Evolutionary conservation across 2,329 filamentous ascomycete genomes (phyloP), one percentile per base, ranked within the genome.

Genomic region (Coleophoma cylindrospora): DNA sequence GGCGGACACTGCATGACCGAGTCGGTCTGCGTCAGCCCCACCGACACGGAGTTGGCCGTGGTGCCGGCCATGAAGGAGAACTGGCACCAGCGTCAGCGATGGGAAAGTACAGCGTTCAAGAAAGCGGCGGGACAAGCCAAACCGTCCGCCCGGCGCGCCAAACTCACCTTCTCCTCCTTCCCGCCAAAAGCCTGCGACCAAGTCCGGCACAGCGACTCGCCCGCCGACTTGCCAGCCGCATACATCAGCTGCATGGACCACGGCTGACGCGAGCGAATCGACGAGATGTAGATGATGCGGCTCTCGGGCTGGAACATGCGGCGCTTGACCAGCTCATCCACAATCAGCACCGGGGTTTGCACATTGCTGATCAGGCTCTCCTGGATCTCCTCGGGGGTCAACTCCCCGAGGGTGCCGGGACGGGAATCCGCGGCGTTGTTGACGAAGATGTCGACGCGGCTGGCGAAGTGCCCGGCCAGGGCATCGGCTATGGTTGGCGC

Each of bases 161-260:
- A 21, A 51, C 44, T 47, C 32, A 54, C 54, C 53, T 56, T 58
- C 7, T 66, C 62, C 2, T 68, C 66, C 11, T 61, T 67, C 1
- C 66, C 66, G 1, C 66, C 65, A 50, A 69, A 67, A 0, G 66
- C 62, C 15, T 67, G 61, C 5, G 65, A 60, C 66, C 66, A 70
- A 7, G 64, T 65, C n/a, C 66, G 58, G n/a, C 64, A 67, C 4
- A 69, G 48, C 0, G 65, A 66, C 38, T 69, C 67, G 0, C 66
- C 63, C 0, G 66, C 67, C 0, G 66, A 66, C 47, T 69, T 70
- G 0, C 61, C 59, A 0, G 67, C 61, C 1, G 59, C 54, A 40
- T 69, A 69, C 61, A 70, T 64, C 17, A 68, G 59, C 40, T 68
- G 64, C 1, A 52, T 53, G 4, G 61, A 61, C 66, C 66, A 68